These are phyloP conservation scores for Leccinum variicolor DNA, from an alignment of 768 basidiomycete species.

Conservation along the genomic window DNA sequence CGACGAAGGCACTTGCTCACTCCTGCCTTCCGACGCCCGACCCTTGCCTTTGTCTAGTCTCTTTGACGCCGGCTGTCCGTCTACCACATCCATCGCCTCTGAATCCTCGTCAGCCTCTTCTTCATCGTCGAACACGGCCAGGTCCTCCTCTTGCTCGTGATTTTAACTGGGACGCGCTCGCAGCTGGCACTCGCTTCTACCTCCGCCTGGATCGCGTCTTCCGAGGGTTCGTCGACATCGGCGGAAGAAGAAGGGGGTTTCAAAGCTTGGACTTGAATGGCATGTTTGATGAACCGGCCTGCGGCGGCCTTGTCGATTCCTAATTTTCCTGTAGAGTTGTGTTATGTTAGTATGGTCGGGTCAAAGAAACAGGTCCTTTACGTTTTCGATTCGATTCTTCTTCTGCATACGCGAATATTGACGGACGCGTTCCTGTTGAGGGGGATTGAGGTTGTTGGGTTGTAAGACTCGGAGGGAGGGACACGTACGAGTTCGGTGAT, in stretches of 20 bases:
- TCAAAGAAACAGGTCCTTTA: neutral
- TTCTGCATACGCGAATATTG: conserved; percentile 73
- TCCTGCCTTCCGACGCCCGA: conserved; percentile 32
- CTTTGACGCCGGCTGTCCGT: neutral
- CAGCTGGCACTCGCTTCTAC: conserved; percentile 10
- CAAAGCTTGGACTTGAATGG: conserved; percentile 60
- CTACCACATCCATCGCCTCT: conserved; percentile 8
- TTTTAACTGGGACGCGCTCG: conserved; percentile 45
- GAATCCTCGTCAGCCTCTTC: conserved; percentile 5
- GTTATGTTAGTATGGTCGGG: too few species aligned
- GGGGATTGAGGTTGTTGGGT: too few species aligned
- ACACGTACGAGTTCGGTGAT: conserved; percentile 48
- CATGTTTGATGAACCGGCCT: conserved; percentile 78
- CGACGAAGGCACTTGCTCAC: conserved; percentile 11
- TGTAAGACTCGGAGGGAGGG: neutral
- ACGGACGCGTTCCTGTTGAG: conserved; percentile 57
- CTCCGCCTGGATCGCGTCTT: neutral
- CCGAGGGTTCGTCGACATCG: conserved; percentile 29
- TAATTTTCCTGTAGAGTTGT: conserved; percentile 30
- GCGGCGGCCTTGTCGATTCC: conserved; percentile 79
- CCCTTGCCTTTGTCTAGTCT: conserved; percentile 34
- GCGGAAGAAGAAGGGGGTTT: conserved; percentile 19
- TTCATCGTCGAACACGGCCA: conserved; percentile 36
- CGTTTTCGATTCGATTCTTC: conserved; percentile 50
- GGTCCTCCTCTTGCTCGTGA: conserved; percentile 52